A percentile compares a stretch with the other conserved stretches of the same genome.
Evolutionary conservation across 805 yeast species (phyloP).

Genomic region (Monosporozyma solicola): DNA sequence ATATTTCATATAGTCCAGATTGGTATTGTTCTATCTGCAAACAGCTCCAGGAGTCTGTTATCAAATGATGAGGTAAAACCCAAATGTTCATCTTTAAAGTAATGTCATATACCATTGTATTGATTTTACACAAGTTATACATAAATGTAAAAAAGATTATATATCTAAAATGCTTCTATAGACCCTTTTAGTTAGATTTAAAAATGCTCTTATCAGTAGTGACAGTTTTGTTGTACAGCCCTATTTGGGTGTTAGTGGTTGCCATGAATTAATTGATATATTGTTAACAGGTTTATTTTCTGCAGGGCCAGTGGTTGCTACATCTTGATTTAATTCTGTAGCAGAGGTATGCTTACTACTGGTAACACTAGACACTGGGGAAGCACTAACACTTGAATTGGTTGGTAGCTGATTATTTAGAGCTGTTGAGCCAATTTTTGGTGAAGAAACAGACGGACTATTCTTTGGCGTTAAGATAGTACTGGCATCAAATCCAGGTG

Average conservation of each 20-base stretch:
- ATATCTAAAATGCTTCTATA: neutral
- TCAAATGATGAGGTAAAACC: too few species aligned
- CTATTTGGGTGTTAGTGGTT: conserved; percentile 14
- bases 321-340: neutral
- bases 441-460: neutral
- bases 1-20: too few species aligned
- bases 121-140: neutral
- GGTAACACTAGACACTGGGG: neutral
- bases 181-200: neutral
- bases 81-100: neutral
- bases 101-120: neutral
- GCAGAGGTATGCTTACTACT: neutral
- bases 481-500: conserved; percentile 32
- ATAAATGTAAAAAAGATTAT: neutral
- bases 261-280: conserved; percentile 11
- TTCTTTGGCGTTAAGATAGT: conserved; percentile 30
- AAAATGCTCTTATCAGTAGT: neutral
- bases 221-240: neutral
- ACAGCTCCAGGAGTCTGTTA: neutral
- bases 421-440: neutral
- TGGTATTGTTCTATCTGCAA: neutral
- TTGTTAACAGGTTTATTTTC: neutral
- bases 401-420: neutral
- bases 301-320: neutral
- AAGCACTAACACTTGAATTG: neutral